phyloP scores from a whole-genome alignment of 176 grass and related monocot species.

The Oryza longistaminata region DNA sequence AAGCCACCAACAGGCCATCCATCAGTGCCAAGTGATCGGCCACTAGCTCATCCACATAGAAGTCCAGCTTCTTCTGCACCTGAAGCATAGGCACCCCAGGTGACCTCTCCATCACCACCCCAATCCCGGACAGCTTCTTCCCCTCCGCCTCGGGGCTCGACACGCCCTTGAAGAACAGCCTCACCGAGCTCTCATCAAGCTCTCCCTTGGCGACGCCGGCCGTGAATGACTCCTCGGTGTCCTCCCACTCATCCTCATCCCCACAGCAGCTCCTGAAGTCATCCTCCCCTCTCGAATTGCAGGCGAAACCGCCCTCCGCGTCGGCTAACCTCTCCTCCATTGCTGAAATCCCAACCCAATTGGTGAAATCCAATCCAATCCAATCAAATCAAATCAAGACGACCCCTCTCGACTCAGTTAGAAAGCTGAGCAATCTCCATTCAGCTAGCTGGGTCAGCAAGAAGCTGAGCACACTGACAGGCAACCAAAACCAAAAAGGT shows the following conservation, averaged over 20 bases:
- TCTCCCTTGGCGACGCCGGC: constrained; percentile 51
- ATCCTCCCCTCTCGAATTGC: constrained; percentile 33
- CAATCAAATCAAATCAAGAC: neutral
- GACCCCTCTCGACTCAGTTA: neutral
- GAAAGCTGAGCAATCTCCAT: constrained; percentile 10
- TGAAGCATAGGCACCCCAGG: constrained; percentile 51
- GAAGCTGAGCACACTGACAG: neutral
- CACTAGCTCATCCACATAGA: constrained; percentile 84
- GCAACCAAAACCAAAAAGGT: constrained; percentile 19
- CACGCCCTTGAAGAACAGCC: constrained; percentile 94
- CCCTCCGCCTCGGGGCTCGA: constrained; percentile 51
- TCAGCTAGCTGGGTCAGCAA: neutral
- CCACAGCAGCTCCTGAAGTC: constrained; percentile 87
- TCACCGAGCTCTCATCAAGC: constrained; percentile 74
- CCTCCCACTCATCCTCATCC: constrained; percentile 94
- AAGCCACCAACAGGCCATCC: constrained; percentile 80
- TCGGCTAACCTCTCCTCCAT: constrained; percentile 42
- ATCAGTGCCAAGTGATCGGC: constrained; percentile 96
- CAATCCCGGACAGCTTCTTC: constrained; percentile 73
- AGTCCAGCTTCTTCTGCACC: constrained; percentile 98
- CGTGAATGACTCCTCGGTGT: constrained; percentile 84
- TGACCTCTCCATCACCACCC: constrained; percentile 87
- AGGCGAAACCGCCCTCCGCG: neutral
- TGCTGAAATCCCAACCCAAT: neutral
- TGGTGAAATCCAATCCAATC: neutral